Conservation (phyloP, 352 stramenopile genomes). For the Halophytophthora polymorphica region DNA sequence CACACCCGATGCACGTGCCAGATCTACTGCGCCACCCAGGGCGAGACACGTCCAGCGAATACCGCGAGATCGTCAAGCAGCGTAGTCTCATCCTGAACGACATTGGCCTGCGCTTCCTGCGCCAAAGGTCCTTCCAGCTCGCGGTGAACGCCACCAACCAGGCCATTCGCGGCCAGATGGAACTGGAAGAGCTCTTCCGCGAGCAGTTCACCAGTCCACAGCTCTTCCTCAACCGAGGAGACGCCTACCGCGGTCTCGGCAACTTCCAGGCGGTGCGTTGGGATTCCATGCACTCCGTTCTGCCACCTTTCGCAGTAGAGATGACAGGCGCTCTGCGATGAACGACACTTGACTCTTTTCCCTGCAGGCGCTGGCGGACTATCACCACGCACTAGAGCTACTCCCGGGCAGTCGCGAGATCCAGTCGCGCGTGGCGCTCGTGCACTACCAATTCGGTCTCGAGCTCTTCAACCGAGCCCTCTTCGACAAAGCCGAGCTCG, state of each 20-base stretch:
- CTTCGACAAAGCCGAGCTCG: slow-evolving; percentile 76
- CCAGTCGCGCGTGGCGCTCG: slow-evolving; percentile 56
- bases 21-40: slow-evolving; percentile 8
- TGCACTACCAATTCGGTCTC: slow-evolving; percentile 83
- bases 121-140: slow-evolving; percentile 57
- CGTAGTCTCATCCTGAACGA: slow-evolving; percentile 78
- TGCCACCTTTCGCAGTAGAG: background rate
- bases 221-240: slow-evolving; percentile 65
- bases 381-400: slow-evolving; percentile 67
- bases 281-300: background rate
- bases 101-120: slow-evolving; percentile 53
- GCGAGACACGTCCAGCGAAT: slow-evolving; percentile 46
- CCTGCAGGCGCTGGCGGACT: slow-evolving; percentile 67
- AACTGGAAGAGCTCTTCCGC: slow-evolving; percentile 43
- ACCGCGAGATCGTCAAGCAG: slow-evolving; percentile 63
- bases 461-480: slow-evolving; percentile 70
- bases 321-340: background rate
- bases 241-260: slow-evolving; percentile 64
- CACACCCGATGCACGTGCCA: slow-evolving; percentile 7
- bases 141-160: slow-evolving; percentile 82
- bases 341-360: background rate
- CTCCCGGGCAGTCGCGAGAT: slow-evolving; percentile 47
- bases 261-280: slow-evolving; percentile 67
- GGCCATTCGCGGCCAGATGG: slow-evolving; percentile 54
- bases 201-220: slow-evolving; percentile 46